Evolutionary conservation across 352 stramenopile species (phyloP).

Genomic region (Pythium myriotylum): DNA sequence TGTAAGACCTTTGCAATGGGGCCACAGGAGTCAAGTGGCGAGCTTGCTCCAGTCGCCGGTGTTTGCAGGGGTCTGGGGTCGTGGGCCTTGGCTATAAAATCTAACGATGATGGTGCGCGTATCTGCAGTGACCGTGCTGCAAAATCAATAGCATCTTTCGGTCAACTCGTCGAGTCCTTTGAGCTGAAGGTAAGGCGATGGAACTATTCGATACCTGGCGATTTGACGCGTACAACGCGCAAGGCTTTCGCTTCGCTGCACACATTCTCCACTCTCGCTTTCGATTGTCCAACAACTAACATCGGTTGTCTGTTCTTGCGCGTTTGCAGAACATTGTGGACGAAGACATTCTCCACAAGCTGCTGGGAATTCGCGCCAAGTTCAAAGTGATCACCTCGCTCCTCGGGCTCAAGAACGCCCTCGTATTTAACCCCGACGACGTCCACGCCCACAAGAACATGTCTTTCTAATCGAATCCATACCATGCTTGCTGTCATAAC

Average conservation of each 20-base stretch:
- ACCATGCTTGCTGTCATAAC: too few relatives aligned
- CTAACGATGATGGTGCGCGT: background rate
- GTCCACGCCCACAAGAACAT: conserved; percentile 83
- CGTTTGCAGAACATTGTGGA: conserved; percentile 68
- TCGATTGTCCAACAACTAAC: too few relatives aligned
- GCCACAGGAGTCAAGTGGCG: too few relatives aligned
- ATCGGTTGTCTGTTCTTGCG: background rate
- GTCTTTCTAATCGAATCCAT: conserved; percentile 55
- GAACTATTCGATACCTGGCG: too few relatives aligned
- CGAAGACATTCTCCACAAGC: conserved; percentile 70
- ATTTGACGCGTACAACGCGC: background rate
- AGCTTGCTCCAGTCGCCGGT: too few relatives aligned
- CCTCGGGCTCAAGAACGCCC: conserved; percentile 45
- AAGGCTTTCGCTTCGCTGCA: too few relatives aligned
- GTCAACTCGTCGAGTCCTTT: conserved; percentile 50
- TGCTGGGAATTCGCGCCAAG: conserved; percentile 79
- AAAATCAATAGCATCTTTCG: conserved; percentile 68
- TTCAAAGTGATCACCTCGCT: conserved; percentile 81
- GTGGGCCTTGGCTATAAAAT: background rate
- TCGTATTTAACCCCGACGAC: conserved; percentile 74
- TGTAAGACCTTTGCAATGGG: background rate
- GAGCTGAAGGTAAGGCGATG: conserved; percentile 59
- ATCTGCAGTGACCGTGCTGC: conserved; percentile 44
- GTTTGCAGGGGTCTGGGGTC: too few relatives aligned
- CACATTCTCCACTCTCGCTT: too few relatives aligned